Base-by-base conservation (phyloP, 345 rosid genomes). In the Corymbia maculata region DNA sequence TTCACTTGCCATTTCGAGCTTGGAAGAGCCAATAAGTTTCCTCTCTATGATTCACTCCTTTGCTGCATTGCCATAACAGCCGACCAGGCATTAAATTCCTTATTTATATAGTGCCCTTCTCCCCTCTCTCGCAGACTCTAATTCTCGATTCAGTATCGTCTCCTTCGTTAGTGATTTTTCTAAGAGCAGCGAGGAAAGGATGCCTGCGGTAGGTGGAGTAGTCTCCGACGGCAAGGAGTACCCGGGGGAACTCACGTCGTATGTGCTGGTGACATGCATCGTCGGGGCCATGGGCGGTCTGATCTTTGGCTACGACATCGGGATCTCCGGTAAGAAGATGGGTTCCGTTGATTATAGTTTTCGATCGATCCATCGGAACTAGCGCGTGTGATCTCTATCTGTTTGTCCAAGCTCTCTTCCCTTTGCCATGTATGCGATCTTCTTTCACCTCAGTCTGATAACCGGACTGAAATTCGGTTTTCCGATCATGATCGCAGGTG, bases 241-340 rank as follows among this genome's bases (percentile, higher is more conserved):
- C 88, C 98, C 98, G 47, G 99, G 99, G 15, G 96, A 94, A 7
- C 97, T 97, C 13, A 97, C 99, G 36, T 92, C 90, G 7, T 97
- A 87, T 86, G 99, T 97, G 79, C 90, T 90, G 15, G 92, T 96
- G 64, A 96, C 99, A 49, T 97, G 99, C 86, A 91, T 97, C 32
- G 96, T 97, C 28, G 99, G 98, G 22, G 97, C 96, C 92, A 97
- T 95, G 99, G 99, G 99, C 1, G 99, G 99, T 89, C 93, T 97
- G 91, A 97, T 97, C 91, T 97, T 97, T 50, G 99, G 99, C 24
- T 97, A 97, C 57, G 99, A 97, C 90, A 95, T 97, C 26, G 99
- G 99, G 28, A 97, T 97, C 66, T 97, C 99, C 9, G 98, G 99
- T 97, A 90, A 19, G 14, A 19, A 6, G 28, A 75, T 36, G 82